A percentile compares a stretch with the other conserved stretches of the same genome.
phyloP scores from a whole-genome alignment of 805 yeast species.

The Candida piceae region DNA sequence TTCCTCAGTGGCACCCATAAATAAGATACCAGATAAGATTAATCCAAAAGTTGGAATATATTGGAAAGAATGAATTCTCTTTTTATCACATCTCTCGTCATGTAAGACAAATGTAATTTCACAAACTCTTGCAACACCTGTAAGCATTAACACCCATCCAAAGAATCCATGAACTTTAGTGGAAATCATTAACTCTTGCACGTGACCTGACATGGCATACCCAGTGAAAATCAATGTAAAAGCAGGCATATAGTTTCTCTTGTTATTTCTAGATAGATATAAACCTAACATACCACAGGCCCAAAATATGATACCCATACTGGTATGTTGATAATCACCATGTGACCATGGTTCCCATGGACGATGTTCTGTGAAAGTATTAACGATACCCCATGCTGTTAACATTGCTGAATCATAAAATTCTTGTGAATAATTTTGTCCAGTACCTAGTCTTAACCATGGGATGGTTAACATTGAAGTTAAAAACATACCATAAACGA shows the following conservation, averaged over 20 bases:
- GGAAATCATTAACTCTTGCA: slow-evolving; percentile 68
- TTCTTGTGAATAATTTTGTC: slow-evolving; percentile 62
- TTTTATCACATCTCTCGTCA: slow-evolving; percentile 45
- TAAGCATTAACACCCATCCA: slow-evolving; percentile 73
- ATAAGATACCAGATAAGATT: slow-evolving; percentile 70
- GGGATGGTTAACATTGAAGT: slow-evolving; percentile 64
- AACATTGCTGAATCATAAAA: slow-evolving; percentile 76
- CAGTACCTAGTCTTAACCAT: slow-evolving; percentile 56
- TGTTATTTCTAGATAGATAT: slow-evolving; percentile 61
- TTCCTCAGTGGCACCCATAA: slow-evolving; percentile 93
- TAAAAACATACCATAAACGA: slow-evolving; percentile 72
- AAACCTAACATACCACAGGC: slow-evolving; percentile 86
- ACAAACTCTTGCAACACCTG: slow-evolving; percentile 69
- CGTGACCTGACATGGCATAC: slow-evolving; percentile 90
- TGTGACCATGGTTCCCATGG: slow-evolving; percentile 89
- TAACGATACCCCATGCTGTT: slow-evolving; percentile 87
- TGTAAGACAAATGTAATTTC: slow-evolving; percentile 75
- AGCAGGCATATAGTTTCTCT: slow-evolving; percentile 75
- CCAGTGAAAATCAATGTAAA: slow-evolving; percentile 82
- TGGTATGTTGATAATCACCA: slow-evolving; percentile 92
- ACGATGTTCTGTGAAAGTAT: slow-evolving; percentile 93
- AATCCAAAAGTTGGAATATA: slow-evolving; percentile 80
- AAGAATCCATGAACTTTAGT: slow-evolving; percentile 86
- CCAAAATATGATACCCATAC: slow-evolving; percentile 98
- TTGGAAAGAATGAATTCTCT: slow-evolving; percentile 65